phyloP scores from a whole-genome alignment of 176 grass and related monocot genomes.

The Oropetium thomaeum region DNA sequence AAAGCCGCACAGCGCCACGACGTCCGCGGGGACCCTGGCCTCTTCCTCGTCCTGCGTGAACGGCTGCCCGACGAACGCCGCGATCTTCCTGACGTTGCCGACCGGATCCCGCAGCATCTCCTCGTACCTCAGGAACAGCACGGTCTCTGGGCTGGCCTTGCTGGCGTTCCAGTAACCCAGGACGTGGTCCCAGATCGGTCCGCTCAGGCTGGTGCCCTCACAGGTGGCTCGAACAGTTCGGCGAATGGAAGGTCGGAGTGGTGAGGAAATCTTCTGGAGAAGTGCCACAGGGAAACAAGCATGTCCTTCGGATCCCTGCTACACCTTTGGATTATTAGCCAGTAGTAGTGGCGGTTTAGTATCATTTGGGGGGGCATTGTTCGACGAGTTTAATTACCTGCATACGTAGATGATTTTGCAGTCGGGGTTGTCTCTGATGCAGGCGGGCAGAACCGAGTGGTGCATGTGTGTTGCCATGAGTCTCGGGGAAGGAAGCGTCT shows the following conservation, averaged over 20 bases:
- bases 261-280: background rate
- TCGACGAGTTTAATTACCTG: background rate
- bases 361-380: no score
- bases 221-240: background rate
- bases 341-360: no score
- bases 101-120: slow-evolving; percentile 3
- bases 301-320: slow-evolving; percentile 28
- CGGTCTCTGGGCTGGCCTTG: background rate
- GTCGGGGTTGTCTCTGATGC: background rate
- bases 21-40: background rate
- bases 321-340: no score
- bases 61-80: slow-evolving; percentile 13
- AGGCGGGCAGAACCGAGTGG: background rate
- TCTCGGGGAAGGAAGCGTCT: no score
- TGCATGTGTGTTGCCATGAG: no score
- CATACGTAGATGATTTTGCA: slow-evolving; percentile 32
- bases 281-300: slow-evolving; percentile 17
- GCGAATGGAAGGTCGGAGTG: no score
- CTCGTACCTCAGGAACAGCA: slow-evolving; percentile 43
- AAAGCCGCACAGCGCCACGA: slow-evolving; percentile 25
- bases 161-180: slow-evolving; percentile 25
- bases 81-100: background rate
- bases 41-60: background rate
- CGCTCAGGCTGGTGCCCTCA: background rate
- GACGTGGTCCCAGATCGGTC: slow-evolving; percentile 30